Evolutionary conservation across 2,329 filamentous ascomycete species (phyloP), one percentile per base, ranked within the genome.

Genomic region (Ascochyta clinopodiicola): DNA sequence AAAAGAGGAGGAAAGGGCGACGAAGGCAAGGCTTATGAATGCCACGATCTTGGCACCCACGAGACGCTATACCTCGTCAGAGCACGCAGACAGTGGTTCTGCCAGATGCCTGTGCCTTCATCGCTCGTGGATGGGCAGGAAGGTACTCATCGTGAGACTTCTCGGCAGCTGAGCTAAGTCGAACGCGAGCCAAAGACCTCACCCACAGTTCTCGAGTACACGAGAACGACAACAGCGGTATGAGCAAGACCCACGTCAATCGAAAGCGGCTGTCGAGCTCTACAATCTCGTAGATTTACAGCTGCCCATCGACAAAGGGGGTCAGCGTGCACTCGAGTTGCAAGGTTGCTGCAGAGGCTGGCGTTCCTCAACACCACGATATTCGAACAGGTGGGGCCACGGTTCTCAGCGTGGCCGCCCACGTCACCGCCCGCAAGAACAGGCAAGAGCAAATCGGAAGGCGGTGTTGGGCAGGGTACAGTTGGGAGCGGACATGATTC

Each of bases 231-330:
- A 38, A 48, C 22, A 32, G 59, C 17, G 13, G 25, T 19, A 24
- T 19, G 3, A 9, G 34, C 50, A 29, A 58, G 36, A 50, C 5
- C 15, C 25, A 47, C 39, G 57, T 37, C 51, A 62, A 44, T 42
- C 39, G 61, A 66, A 58, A 63, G 61, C 57, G 44, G 56, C 62
- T 25, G 46, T 49, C 44, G 55, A 71, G 63, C 34, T 70, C 50
- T 64, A 60, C 52, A 49, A 63, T 51, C 48, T 62, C 56, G 48
- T 9, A 35, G 35, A 29, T 49, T 56, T 39, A 48, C 36, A 27
- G 15, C 21, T 35, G 29, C n/a, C 31, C 2, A 12, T 34, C 22
- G 19, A 49, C 31, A 13, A 31, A 37, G 36, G 50, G 25, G 62
- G 29, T 57, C 54, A 57, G 25, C 21, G 60, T 66, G 67, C 63